These are phyloP conservation scores for Salix purpurea DNA, from an alignment of 345 rosid genomes.

Conservation along the genomic window DNA sequence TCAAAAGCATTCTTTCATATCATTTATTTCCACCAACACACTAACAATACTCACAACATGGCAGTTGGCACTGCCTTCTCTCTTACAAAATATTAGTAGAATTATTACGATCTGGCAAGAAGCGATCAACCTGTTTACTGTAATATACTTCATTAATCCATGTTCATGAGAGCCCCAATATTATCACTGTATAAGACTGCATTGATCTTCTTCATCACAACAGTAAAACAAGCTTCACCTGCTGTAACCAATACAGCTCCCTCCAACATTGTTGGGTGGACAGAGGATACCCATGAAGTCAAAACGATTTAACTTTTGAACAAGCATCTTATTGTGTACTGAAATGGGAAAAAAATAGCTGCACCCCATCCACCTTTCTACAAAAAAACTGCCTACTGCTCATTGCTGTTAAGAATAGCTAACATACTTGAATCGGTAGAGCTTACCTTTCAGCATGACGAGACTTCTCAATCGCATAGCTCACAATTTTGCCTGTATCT, in stretches of 20 bases:
- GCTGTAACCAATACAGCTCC: neutral
- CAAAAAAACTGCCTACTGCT: neutral
- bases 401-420: too few relatives aligned
- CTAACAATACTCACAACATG: too few relatives aligned
- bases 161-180: neutral
- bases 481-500: neutral
- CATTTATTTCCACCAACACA: neutral
- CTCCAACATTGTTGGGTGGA: neutral
- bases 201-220: neutral
- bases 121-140: neutral
- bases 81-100: neutral
- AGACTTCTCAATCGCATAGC: too few relatives aligned
- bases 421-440: too few relatives aligned
- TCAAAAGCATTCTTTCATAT: neutral
- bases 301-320: neutral
- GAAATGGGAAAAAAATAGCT: neutral
- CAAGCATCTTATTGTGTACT: neutral
- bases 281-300: neutral
- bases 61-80: neutral
- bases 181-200: neutral
- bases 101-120: neutral
- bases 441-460: too few relatives aligned
- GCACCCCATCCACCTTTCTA: neutral
- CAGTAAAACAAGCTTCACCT: too few relatives aligned
- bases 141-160: neutral